Conservation (phyloP, 768 basidiomycete genomes). For the Suillus brevipes region DNA sequence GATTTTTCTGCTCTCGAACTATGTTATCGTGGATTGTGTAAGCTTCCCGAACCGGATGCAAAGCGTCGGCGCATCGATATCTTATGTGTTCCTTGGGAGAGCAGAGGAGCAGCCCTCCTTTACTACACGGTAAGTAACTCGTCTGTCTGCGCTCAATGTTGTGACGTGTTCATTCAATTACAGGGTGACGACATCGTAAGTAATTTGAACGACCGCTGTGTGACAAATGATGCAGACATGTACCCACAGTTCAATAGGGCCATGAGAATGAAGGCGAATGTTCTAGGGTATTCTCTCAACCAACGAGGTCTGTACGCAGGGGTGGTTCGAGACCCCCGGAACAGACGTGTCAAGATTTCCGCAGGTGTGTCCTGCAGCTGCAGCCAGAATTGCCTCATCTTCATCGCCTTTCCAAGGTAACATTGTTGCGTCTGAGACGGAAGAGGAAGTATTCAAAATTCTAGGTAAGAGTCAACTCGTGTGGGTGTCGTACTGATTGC, state of each 20-base stretch:
- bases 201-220: slow-evolving; percentile 8
- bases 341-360: slow-evolving; percentile 59
- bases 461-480: slow-evolving; percentile 44
- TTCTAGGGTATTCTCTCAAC: slow-evolving; percentile 82
- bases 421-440: slow-evolving; percentile 78
- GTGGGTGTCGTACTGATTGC: background rate
- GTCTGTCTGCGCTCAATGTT: background rate
- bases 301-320: slow-evolving; percentile 79
- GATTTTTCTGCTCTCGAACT: slow-evolving; percentile 69
- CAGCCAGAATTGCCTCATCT: background rate
- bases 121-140: slow-evolving; percentile 78
- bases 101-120: slow-evolving; percentile 81
- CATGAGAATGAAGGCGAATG: slow-evolving; percentile 80
- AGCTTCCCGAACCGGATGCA: slow-evolving; percentile 45
- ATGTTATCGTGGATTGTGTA: slow-evolving; percentile 82
- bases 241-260: slow-evolving; percentile 79
- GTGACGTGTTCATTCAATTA: slow-evolving; percentile 5
- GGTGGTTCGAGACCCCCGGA: slow-evolving; percentile 68
- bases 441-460: slow-evolving; percentile 81
- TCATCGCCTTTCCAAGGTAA: slow-evolving; percentile 42
- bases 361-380: slow-evolving; percentile 43
- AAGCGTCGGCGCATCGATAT: slow-evolving; percentile 81
- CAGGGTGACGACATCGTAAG: slow-evolving; percentile 89
- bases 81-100: slow-evolving; percentile 75
- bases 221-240: background rate